phyloP scores from a whole-genome alignment of 2,329 filamentous ascomycete species.

The Elsinoe ampelina region DNA sequence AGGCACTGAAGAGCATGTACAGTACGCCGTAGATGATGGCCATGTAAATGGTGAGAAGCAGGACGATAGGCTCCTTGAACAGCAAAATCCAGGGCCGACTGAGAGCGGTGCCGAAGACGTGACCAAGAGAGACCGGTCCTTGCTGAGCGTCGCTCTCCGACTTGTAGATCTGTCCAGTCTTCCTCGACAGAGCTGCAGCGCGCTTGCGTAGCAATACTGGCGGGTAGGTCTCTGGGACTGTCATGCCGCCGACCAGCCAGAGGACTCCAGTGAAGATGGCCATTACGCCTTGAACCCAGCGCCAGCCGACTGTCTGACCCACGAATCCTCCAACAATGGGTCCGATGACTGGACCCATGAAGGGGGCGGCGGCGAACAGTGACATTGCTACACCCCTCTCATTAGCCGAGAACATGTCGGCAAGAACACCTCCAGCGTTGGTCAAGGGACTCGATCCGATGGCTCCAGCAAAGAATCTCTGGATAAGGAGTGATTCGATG shows the following conservation, averaged over 20 bases:
- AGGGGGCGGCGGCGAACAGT: slow-evolving; percentile 57
- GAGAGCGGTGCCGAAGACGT: slow-evolving; percentile 48
- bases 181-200: slow-evolving; percentile 42
- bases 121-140: slow-evolving; percentile 26
- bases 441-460: slow-evolving; percentile 37
- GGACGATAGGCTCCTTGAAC: slow-evolving; percentile 60
- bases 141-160: slow-evolving; percentile 36
- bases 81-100: slow-evolving; percentile 59
- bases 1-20: slow-evolving; percentile 42
- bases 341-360: slow-evolving; percentile 55
- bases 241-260: slow-evolving; percentile 44
- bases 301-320: slow-evolving; percentile 53
- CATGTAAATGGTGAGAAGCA: slow-evolving; percentile 57
- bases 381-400: slow-evolving; percentile 46
- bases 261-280: slow-evolving; percentile 54
- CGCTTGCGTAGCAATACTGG: slow-evolving; percentile 48
- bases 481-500: slow-evolving; percentile 35
- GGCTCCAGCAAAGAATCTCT: slow-evolving; percentile 38
- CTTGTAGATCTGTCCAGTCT: slow-evolving; percentile 48
- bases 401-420: slow-evolving; percentile 36
- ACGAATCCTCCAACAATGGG: slow-evolving; percentile 68
- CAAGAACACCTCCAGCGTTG: slow-evolving; percentile 39
- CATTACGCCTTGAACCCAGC: slow-evolving; percentile 58
- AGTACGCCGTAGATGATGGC: slow-evolving; percentile 47
- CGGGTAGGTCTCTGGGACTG: slow-evolving; percentile 52